Conservation (phyloP, 202 grass and related monocot genomes). For the Setaria viridis region DNA sequence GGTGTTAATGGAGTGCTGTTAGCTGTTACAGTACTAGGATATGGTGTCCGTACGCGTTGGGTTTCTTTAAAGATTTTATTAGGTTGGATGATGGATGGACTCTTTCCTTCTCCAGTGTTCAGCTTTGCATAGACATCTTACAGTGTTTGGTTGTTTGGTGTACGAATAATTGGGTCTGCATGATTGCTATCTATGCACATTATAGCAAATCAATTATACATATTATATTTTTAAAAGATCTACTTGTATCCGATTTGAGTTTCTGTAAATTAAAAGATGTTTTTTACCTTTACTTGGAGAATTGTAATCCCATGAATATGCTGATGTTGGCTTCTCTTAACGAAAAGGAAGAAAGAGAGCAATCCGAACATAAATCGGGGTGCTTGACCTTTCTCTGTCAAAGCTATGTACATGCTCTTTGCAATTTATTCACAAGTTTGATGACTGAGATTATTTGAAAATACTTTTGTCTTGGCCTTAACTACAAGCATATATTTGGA, state of each 20-base stretch:
- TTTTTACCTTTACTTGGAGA: not conserved
- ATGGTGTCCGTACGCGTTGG: not conserved
- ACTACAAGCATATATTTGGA: not conserved
- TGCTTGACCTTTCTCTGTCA: not conserved
- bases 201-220: not conserved
- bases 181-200: not conserved
- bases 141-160: not conserved
- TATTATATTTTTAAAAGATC: not conserved
- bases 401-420: not conserved
- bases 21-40: not conserved
- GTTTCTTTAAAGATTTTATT: not conserved
- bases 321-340: not conserved
- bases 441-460: not conserved
- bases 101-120: not conserved
- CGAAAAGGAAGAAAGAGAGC: not conserved
- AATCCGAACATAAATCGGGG: not conserved
- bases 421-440: not conserved
- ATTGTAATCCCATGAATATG: not conserved
- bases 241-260: not conserved
- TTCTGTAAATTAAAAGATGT: not conserved
- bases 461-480: not conserved
- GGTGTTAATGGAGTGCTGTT: not conserved
- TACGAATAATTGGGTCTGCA: not conserved
- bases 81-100: not conserved
- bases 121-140: not conserved